A percentile compares a stretch with the other conserved stretches of the same genome.
Conservation (phyloP, 2,329 filamentous ascomycete species). For the Trichoderma pleuroti region DNA sequence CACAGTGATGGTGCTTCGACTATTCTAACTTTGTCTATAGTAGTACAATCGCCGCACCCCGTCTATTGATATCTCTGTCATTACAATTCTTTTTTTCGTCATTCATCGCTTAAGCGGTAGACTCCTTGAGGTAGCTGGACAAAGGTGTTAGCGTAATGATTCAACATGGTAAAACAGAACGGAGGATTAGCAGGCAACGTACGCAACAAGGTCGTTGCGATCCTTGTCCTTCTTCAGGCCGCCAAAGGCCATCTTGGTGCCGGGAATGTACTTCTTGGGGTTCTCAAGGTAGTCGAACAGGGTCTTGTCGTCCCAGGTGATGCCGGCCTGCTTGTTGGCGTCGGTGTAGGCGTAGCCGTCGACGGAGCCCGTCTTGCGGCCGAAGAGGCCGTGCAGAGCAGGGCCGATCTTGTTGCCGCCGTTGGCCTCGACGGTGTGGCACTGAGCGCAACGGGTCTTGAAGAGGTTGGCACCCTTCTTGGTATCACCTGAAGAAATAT, state of each 20-base stretch:
- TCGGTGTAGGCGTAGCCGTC: conserved; percentile 97
- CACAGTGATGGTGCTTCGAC: conserved; percentile 30
- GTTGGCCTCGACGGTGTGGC: conserved; percentile 88
- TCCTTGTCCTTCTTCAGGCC: conserved; percentile 99
- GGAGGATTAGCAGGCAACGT: conserved; percentile 40
- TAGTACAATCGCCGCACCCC: conserved; percentile 37
- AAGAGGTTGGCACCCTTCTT: conserved; percentile 99
- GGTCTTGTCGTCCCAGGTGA: conserved; percentile 81
- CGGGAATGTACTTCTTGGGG: conserved; percentile 99
- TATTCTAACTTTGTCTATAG: conserved; percentile 35
- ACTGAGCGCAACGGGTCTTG: conserved; percentile 98
- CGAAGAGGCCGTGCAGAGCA: conserved; percentile 94
- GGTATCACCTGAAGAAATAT: conserved; percentile 65
- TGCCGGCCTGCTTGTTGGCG: conserved; percentile 97
- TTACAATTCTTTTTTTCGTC: conserved; percentile 29
- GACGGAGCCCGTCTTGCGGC: conserved; percentile 88
- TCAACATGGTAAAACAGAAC: neutral
- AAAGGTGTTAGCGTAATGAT: conserved; percentile 31
- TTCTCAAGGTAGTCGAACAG: conserved; percentile 99
- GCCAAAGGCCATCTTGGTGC: conserved; percentile 99
- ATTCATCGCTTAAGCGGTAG: conserved; percentile 57
- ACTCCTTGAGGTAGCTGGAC: conserved; percentile 62
- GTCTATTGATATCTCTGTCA: conserved; percentile 38
- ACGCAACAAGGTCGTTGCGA: conserved; percentile 97
- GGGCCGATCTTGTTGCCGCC: conserved; percentile 98